phyloP scores from a whole-genome alignment of 2,329 filamentous ascomycete genomes.

The Paecilomyces sp. region DNA sequence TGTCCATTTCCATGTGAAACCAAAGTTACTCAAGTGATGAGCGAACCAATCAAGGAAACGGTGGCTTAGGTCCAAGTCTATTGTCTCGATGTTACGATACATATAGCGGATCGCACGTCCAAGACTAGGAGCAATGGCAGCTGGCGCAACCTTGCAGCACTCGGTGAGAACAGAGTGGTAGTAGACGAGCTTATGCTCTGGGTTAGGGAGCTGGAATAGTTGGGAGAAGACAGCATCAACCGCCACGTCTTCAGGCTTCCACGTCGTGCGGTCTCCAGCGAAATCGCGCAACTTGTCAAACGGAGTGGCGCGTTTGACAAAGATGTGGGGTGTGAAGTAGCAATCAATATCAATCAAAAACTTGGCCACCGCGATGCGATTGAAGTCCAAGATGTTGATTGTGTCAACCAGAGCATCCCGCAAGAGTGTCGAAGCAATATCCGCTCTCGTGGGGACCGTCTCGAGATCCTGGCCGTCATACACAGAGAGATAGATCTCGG shows the following conservation, averaged over 20 bases:
- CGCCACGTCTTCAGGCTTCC: constrained; percentile 96
- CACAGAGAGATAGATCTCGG: constrained; percentile 89
- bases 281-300: constrained; percentile 77
- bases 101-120: constrained; percentile 88
- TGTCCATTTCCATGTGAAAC: constrained; percentile 98
- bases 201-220: constrained; percentile 74
- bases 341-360: constrained; percentile 91
- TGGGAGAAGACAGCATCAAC: constrained; percentile 98
- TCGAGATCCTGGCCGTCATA: constrained; percentile 81
- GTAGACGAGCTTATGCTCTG: constrained; percentile 92
- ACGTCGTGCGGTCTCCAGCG: constrained; percentile 62
- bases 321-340: constrained; percentile 84
- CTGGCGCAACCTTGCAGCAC: constrained; percentile 89
- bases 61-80: constrained; percentile 81
- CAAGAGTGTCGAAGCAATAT: constrained; percentile 74
- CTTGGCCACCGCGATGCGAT: constrained; percentile 77
- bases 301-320: constrained; percentile 85
- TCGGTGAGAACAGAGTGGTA: constrained; percentile 95
- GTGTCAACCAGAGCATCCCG: constrained; percentile 84
- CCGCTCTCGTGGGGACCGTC: constrained; percentile 71
- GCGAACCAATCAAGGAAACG: constrained; percentile 97
- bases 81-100: constrained; percentile 71
- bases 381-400: constrained; percentile 90
- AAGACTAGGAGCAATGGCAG: constrained; percentile 89
- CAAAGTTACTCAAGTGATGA: constrained; percentile 96